Evolutionary conservation across 352 stramenopile genomes (phyloP).

Genomic region (Pythium folliculosum): DNA sequence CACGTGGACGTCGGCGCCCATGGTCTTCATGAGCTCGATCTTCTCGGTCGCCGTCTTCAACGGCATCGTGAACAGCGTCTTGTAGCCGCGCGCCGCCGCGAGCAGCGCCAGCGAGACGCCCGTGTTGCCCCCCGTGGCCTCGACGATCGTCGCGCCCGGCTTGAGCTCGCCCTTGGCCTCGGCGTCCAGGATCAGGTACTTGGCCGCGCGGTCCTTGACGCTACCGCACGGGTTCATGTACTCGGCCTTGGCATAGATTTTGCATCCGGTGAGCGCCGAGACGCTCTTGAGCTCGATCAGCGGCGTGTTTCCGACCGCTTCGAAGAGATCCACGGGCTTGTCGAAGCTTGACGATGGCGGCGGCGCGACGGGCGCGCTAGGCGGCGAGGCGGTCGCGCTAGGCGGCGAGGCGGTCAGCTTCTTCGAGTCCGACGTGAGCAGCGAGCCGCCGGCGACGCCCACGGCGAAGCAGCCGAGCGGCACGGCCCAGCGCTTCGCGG

Average conservation of each 20-base stretch:
- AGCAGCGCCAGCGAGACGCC: conserved; percentile 91
- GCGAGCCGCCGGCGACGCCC: conserved; percentile 27
- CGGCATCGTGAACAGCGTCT: conserved; percentile 77
- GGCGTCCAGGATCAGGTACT: conserved; percentile 92
- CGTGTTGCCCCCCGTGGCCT: conserved; percentile 92
- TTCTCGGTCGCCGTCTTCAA: conserved; percentile 71
- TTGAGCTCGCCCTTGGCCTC: conserved; percentile 85
- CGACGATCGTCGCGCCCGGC: conserved; percentile 61
- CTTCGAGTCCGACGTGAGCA: conserved; percentile 15
- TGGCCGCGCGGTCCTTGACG: conserved; percentile 94
- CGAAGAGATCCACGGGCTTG: conserved; percentile 58
- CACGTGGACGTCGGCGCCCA: conserved; percentile 68
- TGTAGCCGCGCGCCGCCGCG: conserved; percentile 83
- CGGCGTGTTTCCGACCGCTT: conserved; percentile 74
- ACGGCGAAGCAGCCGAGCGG: conserved; percentile 30
- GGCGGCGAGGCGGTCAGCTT: neutral
- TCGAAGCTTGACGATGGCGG: conserved; percentile 21
- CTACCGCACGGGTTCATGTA: conserved; percentile 92
- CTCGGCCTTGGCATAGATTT: conserved; percentile 81
- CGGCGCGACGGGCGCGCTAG: neutral
- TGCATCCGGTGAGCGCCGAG: conserved; percentile 70
- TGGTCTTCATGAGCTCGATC: conserved; percentile 77
- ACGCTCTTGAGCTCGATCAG: conserved; percentile 70
- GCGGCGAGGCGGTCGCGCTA: neutral
- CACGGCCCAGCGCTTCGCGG: conserved; percentile 26